phyloP scores from a whole-genome alignment of 805 yeast species.

The Barnettozyma pratensis region DNA sequence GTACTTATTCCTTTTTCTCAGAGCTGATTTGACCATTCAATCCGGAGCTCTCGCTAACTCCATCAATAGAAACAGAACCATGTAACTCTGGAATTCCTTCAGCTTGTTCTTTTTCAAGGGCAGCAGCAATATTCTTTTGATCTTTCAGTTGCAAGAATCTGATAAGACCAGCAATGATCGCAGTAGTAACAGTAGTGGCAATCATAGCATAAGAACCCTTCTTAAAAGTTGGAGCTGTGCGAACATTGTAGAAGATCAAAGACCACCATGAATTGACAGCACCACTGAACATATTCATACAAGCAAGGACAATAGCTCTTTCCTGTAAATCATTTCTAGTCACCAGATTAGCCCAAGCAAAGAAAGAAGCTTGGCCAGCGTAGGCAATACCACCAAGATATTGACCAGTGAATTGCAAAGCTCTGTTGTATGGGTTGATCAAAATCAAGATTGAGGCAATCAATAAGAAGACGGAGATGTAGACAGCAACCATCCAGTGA shows the following conservation, averaged over 20 bases:
- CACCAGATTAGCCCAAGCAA: conserved; percentile 60
- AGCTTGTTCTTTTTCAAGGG: neutral
- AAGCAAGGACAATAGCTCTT: conserved; percentile 58
- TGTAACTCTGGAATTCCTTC: neutral
- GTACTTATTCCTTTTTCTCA: neutral
- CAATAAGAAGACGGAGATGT: conserved; percentile 38
- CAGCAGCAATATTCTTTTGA: conserved; percentile 4
- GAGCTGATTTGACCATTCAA: neutral
- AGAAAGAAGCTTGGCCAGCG: conserved; percentile 56
- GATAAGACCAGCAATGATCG: conserved; percentile 35
- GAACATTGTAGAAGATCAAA: conserved; percentile 45
- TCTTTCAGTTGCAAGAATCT: conserved; percentile 40
- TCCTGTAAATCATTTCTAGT: conserved; percentile 57
- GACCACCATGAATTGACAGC: conserved; percentile 67
- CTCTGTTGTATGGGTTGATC: conserved; percentile 33
- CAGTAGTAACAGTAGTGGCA: conserved; percentile 43
- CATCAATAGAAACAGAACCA: neutral
- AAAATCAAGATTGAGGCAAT: conserved; percentile 44
- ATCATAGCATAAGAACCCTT: conserved; percentile 56
- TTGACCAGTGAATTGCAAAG: conserved; percentile 47
- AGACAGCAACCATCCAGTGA: conserved; percentile 48
- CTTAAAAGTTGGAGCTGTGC: conserved; percentile 44
- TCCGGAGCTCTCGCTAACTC: neutral
- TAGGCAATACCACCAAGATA: conserved; percentile 49
- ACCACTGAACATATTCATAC: conserved; percentile 61